phyloP scores from a whole-genome alignment of 2,329 filamentous ascomycete genomes.

The Pestalotiopsis sp. region DNA sequence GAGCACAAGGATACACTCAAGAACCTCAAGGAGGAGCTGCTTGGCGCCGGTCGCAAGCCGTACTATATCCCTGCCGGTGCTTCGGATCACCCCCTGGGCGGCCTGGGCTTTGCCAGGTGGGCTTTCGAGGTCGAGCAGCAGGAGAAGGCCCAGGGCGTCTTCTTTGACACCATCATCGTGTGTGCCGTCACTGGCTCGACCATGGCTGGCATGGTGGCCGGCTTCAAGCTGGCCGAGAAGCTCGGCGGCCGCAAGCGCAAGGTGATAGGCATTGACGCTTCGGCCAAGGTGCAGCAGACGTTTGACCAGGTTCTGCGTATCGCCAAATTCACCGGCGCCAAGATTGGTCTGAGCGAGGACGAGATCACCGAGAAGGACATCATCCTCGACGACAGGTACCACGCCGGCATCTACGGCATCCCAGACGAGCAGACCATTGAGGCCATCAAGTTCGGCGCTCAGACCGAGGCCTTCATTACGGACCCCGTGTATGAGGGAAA shows the following conservation, averaged over 20 bases:
- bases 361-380: slow-evolving; percentile 67
- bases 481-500: slow-evolving; percentile 80
- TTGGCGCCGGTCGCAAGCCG: slow-evolving; percentile 56
- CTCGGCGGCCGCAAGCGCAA: slow-evolving; percentile 47
- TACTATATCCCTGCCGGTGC: slow-evolving; percentile 76
- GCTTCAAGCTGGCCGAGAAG: slow-evolving; percentile 66
- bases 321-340: slow-evolving; percentile 62
- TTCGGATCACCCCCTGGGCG: slow-evolving; percentile 70
- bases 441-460: slow-evolving; percentile 69
- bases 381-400: slow-evolving; percentile 63
- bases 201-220: slow-evolving; percentile 72
- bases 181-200: slow-evolving; percentile 74
- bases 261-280: slow-evolving; percentile 70
- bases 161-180: slow-evolving; percentile 70
- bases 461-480: slow-evolving; percentile 72
- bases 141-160: slow-evolving; percentile 61
- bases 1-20: slow-evolving; percentile 66
- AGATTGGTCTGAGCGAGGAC: slow-evolving; percentile 61
- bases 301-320: slow-evolving; percentile 68
- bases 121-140: slow-evolving; percentile 69
- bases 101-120: slow-evolving; percentile 72
- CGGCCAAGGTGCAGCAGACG: slow-evolving; percentile 62
- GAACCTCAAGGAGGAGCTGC: slow-evolving; percentile 55
- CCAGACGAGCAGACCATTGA: slow-evolving; percentile 67
- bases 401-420: slow-evolving; percentile 69